phyloP scores from a whole-genome alignment of 768 basidiomycete genomes.

The Hygrophorus pudorinus region DNA sequence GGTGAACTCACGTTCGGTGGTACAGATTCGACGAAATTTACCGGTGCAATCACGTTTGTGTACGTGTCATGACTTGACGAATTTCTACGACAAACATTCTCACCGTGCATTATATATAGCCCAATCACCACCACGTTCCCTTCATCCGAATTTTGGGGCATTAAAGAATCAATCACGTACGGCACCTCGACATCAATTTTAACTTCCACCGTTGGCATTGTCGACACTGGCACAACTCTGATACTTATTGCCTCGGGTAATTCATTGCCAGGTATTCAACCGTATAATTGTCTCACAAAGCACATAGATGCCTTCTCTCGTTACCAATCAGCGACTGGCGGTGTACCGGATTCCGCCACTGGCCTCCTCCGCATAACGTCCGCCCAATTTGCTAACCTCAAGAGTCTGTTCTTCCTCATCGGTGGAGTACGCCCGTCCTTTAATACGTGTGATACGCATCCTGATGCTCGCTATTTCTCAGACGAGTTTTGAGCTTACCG shows the following conservation, averaged over 20 bases:
- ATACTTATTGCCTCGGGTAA: slow-evolving; percentile 19
- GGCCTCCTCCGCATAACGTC: slow-evolving; percentile 45
- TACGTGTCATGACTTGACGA: slow-evolving; percentile 17
- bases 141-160: slow-evolving; percentile 31
- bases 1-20: too few relatives aligned
- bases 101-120: slow-evolving; percentile 17
- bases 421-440: slow-evolving; percentile 16
- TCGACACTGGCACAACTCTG: slow-evolving; percentile 28
- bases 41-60: slow-evolving; percentile 15
- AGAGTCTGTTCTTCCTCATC: slow-evolving; percentile 49
- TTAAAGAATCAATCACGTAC: slow-evolving; percentile 30
- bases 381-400: slow-evolving; percentile 38
- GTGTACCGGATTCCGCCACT: slow-evolving; percentile 23
- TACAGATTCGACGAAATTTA: background rate
- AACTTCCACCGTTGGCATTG: slow-evolving; percentile 25
- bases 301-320: slow-evolving; percentile 25
- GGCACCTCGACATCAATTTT: slow-evolving; percentile 21
- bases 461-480: too few relatives aligned
- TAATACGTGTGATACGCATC: too few relatives aligned
- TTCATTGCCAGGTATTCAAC: background rate
- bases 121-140: slow-evolving; percentile 18
- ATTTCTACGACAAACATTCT: slow-evolving; percentile 14
- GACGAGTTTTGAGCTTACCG: slow-evolving; percentile 26
- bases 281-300: background rate
- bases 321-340: slow-evolving; percentile 39